Percentiles rank a stretch among this genome's conserved stretches.
Conservation (phyloP, 805 yeast genomes). For the Kluyveromyces siamensis region DNA sequence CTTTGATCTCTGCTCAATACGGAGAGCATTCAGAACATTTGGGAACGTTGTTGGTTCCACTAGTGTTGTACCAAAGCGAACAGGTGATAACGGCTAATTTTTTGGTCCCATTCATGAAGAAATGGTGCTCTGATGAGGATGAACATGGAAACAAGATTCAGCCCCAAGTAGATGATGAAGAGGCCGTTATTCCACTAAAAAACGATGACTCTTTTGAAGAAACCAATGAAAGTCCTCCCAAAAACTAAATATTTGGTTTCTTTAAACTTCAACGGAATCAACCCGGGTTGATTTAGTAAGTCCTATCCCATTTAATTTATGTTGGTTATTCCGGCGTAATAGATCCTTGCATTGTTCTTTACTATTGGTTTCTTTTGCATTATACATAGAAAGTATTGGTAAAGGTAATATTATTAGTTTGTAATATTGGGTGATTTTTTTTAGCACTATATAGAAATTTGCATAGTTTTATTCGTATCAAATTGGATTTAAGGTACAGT, state of each 20-base stretch:
- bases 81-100: slow-evolving; percentile 79
- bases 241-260: neutral
- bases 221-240: neutral
- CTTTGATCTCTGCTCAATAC: slow-evolving; percentile 71
- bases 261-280: neutral
- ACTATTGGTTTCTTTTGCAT: no score
- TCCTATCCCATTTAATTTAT: no score
- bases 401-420: no score
- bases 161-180: neutral
- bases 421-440: no score
- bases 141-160: slow-evolving; percentile 7
- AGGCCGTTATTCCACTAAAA: neutral
- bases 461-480: no score
- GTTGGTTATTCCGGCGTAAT: no score
- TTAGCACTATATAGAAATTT: no score
- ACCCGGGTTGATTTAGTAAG: neutral
- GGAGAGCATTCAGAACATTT: slow-evolving; percentile 51
- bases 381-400: no score
- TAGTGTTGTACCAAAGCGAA: slow-evolving; percentile 79
- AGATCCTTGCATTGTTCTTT: no score
- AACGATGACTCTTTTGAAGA: neutral
- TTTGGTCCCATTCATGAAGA: slow-evolving; percentile 53
- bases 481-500: no score
- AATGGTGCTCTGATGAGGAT: slow-evolving; percentile 43
- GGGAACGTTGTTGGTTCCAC: slow-evolving; percentile 69